Percentiles rank a stretch among this genome's conserved stretches.
phyloP scores from a whole-genome alignment of 495 filamentous ascomycete species.

The Oidiodendron maius region DNA sequence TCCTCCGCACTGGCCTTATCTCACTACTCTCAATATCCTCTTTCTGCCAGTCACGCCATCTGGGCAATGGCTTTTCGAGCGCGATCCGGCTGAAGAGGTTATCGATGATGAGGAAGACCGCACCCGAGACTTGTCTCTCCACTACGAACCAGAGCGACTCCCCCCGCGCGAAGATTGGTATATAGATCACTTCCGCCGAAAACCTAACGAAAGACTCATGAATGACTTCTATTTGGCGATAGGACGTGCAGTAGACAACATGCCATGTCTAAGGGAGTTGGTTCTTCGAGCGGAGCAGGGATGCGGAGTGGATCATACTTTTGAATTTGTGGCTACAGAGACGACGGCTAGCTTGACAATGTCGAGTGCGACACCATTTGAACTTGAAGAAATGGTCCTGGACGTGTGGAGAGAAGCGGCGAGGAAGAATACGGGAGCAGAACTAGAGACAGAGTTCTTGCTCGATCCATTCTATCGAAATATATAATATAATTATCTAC shows the following conservation, averaged over 20 bases:
- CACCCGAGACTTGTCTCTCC: conserved; percentile 1
- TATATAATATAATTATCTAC: too few species aligned
- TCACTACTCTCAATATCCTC: conserved; percentile 1
- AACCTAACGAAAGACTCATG: neutral
- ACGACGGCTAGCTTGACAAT: neutral
- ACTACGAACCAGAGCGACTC: too few species aligned
- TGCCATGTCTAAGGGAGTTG: conserved; percentile 6
- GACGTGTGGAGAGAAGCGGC: conserved; percentile 5
- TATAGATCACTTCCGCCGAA: conserved; percentile 1
- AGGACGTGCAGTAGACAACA: conserved; percentile 1
- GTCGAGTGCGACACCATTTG: conserved; percentile 7
- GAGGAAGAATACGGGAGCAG: too few species aligned
- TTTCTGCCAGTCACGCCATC: conserved; percentile 2
- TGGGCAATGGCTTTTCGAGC: conserved; percentile 9
- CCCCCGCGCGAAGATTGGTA: conserved; percentile 2
- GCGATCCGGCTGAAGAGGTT: conserved; percentile 3
- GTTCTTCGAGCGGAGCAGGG: neutral
- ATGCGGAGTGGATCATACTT: conserved; percentile 2
- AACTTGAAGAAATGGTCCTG: conserved; percentile 1
- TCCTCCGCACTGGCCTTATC: conserved; percentile 4
- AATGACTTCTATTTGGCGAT: conserved; percentile 5
- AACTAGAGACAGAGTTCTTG: too few species aligned
- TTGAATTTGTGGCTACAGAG: conserved; percentile 3
- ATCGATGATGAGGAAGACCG: conserved; percentile 3
- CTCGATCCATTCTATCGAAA: too few species aligned